phyloP scores from a whole-genome alignment of 169 alveolate species.

The Haemoproteus tartakovskyi region DNA sequence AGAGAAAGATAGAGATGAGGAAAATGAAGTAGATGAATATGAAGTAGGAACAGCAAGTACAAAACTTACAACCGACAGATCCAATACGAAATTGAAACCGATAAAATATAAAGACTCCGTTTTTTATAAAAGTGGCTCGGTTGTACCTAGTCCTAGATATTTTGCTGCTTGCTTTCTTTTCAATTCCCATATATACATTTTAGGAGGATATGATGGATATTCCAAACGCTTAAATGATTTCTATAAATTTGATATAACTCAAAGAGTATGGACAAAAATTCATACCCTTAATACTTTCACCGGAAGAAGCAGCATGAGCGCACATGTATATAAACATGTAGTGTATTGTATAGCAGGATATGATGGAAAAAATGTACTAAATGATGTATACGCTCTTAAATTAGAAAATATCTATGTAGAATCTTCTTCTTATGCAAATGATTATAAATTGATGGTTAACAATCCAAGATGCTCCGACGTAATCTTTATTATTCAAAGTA shows the following conservation, averaged over 20 bases:
- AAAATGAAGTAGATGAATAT: background rate
- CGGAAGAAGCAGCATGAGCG: slow-evolving; percentile 7
- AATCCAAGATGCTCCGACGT: slow-evolving; percentile 10
- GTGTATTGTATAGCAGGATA: slow-evolving; percentile 22
- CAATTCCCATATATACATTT: slow-evolving; percentile 8
- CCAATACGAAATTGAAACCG: no score
- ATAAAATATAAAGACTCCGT: no score
- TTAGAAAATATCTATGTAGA: slow-evolving; percentile 17
- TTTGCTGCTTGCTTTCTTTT: slow-evolving; percentile 19
- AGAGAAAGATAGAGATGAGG: background rate
- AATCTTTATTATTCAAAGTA: slow-evolving; percentile 5
- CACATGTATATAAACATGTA: slow-evolving; percentile 28
- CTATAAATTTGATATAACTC: slow-evolving; percentile 16
- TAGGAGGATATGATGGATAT: slow-evolving; percentile 21
- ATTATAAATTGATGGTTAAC: slow-evolving; percentile 12
- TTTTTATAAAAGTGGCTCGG: no score
- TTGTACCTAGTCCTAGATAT: slow-evolving; percentile 10
- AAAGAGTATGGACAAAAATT: slow-evolving; percentile 20
- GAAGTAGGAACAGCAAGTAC: background rate
- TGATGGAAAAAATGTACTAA: slow-evolving; percentile 14
- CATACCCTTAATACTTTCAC: slow-evolving; percentile 7
- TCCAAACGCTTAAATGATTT: slow-evolving; percentile 7
- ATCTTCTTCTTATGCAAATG: background rate
- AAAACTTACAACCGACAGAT: no score
- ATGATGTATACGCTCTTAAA: slow-evolving; percentile 19